Base-by-base conservation (phyloP, 148 eudicot genomes). In the Nyssa sinensis region DNA sequence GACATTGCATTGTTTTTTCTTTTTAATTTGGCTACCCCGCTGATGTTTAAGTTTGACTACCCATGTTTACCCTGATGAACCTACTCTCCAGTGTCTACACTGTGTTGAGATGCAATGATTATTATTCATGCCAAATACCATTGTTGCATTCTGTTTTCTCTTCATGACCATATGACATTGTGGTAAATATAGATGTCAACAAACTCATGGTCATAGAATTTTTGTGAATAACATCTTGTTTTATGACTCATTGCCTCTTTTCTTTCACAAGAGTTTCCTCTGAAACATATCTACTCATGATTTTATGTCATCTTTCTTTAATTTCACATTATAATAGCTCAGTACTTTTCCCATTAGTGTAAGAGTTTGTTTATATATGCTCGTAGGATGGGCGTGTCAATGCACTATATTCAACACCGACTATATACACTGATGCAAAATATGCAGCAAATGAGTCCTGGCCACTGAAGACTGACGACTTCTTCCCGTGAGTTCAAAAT, bases 301-400 rank as follows among this genome's bases (percentile, higher is more conserved):
- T 59, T 24, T n/a, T n/a, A n/a, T n/a, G n/a, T n/a, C n/a, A n/a
- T n/a, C n/a, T n/a, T n/a, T n/a, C n/a, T n/a, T n/a, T n/a, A n/a
- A n/a, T n/a, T n/a, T n/a, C n/a, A n/a, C n/a, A n/a, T n/a, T n/a
- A n/a, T n/a, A n/a, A n/a, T n/a, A n/a, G n/a, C n/a, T n/a, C n/a
- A n/a, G n/a, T n/a, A n/a, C n/a, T n/a, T n/a, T n/a, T n/a, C n/a
- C n/a, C n/a, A n/a, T n/a, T 17, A 4, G 27, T 44, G 0, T 27
- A 61, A 30, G 19, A 35, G 19, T 61, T 66, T n/a, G 14, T 67
- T 72, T 62, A 31, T 69, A 12, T 35, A 28, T 39, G 47, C 63
- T 75, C 81, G 69, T 68, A 95, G 99, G 99, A 95, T 91, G 97
- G 98, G 24, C 93, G 99, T 74, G 94, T 95, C 70, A 95, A 95